Evolutionary conservation across 306 rosid genomes (phyloP), one percentile per base, ranked within the genome.

Genomic region (Casuarina cunninghamiana): DNA sequence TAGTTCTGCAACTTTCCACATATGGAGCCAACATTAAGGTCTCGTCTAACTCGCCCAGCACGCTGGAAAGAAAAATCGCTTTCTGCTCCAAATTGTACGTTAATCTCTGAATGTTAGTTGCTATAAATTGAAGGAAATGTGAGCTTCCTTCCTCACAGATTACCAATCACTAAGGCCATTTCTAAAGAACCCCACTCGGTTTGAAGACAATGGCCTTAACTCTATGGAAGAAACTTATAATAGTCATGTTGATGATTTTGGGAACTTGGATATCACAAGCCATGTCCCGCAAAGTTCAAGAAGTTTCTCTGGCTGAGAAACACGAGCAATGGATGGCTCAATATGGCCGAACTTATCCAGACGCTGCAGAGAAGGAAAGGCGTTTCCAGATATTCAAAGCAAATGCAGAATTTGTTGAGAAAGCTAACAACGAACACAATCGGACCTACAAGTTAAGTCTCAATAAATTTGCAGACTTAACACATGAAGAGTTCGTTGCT

Each of bases 321-420:
- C 87, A 81, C 42, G 60, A 66, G 51, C 69, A 76, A 50, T 85
- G 91, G 93, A 80, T 80, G 82, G 69, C 79, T 72, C 55, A 46
- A 5, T 51, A 63, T 16, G 79, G 46, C 6, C 84, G 77, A 9
- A 19, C 11, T 10, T 80, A 84, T 54, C 51, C 42, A 41, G 68
- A 79, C 32, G 21, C 32, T 42, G 75, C 13, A 1, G 91, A 87
- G 81, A 77, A 75, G 60, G 72, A 75, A 55, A 81, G 57, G 60
- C 84, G 89, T 8, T 75, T 83, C 19, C 3, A 37, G 32, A 75
- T 84, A 65, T 84, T 84, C 58, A 55, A 0, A 53, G 73, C 75
- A 42, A 88, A 84, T 71, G 75, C 71, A 37, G 66, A 80, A 39
- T 81, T 41, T 72, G 81, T 86, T 0, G 89, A 88, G 45, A 66